Evolutionary conservation across 495 filamentous ascomycete genomes (phyloP).

Genomic region (Aspergillus steynii): DNA sequence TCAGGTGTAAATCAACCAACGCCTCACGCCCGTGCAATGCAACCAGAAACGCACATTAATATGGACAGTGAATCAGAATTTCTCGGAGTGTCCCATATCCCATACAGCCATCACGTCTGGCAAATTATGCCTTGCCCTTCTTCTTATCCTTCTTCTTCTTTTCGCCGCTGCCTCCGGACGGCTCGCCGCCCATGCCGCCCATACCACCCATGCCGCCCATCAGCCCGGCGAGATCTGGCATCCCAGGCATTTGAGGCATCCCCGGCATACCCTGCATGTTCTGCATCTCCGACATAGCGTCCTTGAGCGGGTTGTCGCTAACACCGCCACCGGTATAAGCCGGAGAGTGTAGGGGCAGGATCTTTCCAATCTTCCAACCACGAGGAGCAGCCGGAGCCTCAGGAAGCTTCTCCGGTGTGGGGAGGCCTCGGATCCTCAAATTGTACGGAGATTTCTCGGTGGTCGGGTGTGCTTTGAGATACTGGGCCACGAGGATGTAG

Average conservation of each 20-base stretch:
- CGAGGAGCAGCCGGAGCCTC: conserved; percentile 74
- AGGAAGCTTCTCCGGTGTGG: conserved; percentile 63
- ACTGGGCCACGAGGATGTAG: conserved; percentile 70
- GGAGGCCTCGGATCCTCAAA: conserved; percentile 66
- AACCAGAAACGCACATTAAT: conserved; percentile 21
- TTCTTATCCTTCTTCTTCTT: conserved; percentile 56
- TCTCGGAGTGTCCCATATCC: neutral
- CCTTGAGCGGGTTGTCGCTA: conserved; percentile 93
- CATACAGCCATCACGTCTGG: neutral
- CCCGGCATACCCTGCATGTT: conserved; percentile 56
- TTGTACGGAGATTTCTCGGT: conserved; percentile 65
- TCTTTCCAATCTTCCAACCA: conserved; percentile 86
- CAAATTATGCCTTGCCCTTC: conserved; percentile 43
- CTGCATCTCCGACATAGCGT: conserved; percentile 96
- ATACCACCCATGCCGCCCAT: conserved; percentile 24
- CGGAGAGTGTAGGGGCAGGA: conserved; percentile 83
- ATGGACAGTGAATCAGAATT: conserved; percentile 3
- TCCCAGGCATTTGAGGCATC: conserved; percentile 47
- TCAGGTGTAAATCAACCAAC: conserved; percentile 17
- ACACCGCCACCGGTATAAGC: conserved; percentile 93
- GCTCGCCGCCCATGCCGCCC: conserved; percentile 26
- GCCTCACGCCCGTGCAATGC: conserved; percentile 29
- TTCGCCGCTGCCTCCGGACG: conserved; percentile 40
- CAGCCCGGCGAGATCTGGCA: conserved; percentile 44
- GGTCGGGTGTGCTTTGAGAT: conserved; percentile 75